Evolutionary conservation across 768 basidiomycete species (phyloP), one percentile per base, ranked within the genome.

Genomic region (Boletus tylopilopsis): DNA sequence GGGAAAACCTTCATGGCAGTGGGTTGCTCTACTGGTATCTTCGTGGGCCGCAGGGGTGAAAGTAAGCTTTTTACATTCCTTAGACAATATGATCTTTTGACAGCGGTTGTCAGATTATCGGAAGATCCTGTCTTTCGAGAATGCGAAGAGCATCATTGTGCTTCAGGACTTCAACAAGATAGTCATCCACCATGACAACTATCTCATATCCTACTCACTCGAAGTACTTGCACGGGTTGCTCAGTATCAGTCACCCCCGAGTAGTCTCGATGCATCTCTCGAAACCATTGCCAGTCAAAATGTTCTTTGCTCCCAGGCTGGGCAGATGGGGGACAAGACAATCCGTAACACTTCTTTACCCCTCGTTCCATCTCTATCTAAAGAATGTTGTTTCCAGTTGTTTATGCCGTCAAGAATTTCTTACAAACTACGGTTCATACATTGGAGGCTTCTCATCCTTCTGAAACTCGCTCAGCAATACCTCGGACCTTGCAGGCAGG

Each of bases 11-110:
- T 80, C 47, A 63, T 92, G 51, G 86, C 77, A 11, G 78, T 86
- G 2, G 82, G 80, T 12, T 86, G 84, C 53, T 68, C 76, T 11
- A 68, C 75, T n/a, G 90, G 90, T 3, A 73, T 92, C n/a, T 90
- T 81, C 59, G 76, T 82, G 30, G 80, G 81, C 3, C 69, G 70
- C 15, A 74, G 73, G 35, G 79, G 80, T 21, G 72, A 77, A 47
- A 74, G 87, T 87, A 50, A 56, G 78, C 54, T 33, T 44, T 3
- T 35, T 22, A n/a, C 36, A 0, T 30, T 27, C 4, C 40, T 30
- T 13, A 16, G 22, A 35, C 37, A 10, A 32, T 42, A 19, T 23
- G 15, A 29, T 42, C 23, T 9, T 1, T 48, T 57, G 18, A 55
- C 36, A 25, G 12, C 33, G 19, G 16, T 44, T 23, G 25, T 35